Base-by-base conservation (phyloP, 768 basidiomycete genomes). In the Chalciporus pseudorubinellus region DNA sequence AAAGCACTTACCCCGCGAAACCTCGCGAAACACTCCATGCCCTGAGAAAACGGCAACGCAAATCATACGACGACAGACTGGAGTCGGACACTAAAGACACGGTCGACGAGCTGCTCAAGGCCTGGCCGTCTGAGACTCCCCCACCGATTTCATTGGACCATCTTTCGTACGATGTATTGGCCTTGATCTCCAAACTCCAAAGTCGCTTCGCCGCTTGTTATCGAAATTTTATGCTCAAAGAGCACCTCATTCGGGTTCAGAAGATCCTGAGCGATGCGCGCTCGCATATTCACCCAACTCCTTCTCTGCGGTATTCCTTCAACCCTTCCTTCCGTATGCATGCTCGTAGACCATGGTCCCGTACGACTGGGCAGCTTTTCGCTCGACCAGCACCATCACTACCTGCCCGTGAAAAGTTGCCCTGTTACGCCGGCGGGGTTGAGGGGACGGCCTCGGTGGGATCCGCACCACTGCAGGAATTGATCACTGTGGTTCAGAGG, bases 81-180 rank as follows among this genome's bases (percentile, higher is more conserved):
- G 6, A 9, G 3, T 39, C 29, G n/a, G 53, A 62, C 18, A 20
- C 26, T 1, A n/a, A 40, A 21, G 19, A 31, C n/a, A 42, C 45
- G 6, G 48, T 53, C 33, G 6, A 50, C 2, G 7, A 39, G 4
- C 24, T 64, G 41, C 39, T 52, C 3, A 7, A 8, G 8, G 46
- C 55, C 28, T 64, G 63, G 63, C 62, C 59, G 20, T 59, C 44
- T 16, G 53, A 56, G 29, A 53, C 26, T n/a, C 50, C 53, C 13
- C 55, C 57, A 7, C 14, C 16, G 11, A 22, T n/a, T 26, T 49
- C 57, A 0, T 48, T 55, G 16, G 7, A 40, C 18, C 18, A 3
- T 9, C n/a, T 12, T 4, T 40, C 11, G n/a, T 57, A 59, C 13
- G 12, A 60, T 38, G 28, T 57, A 12, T 1, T 13, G 12, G 14